A percentile compares a stretch with the other conserved stretches of the same genome.
phyloP scores from a whole-genome alignment of 169 alveolate species.

The Cryptosporidium canis region DNA sequence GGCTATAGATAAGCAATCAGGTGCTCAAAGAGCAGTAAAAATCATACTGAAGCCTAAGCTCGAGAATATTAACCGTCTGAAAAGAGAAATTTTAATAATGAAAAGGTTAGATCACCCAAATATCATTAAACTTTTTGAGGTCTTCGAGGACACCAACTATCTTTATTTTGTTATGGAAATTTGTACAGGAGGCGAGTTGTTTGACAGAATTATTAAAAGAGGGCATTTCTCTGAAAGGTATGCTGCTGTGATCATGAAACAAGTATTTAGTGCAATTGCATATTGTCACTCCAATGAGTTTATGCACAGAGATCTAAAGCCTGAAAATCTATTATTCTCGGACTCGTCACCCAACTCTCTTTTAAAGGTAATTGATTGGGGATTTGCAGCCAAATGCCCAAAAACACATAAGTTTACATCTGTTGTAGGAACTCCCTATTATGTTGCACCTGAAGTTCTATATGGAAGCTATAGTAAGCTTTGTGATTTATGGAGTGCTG shows the following conservation, averaged over 20 bases:
- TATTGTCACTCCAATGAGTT: constrained; percentile 90
- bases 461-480: constrained; percentile 90
- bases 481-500: constrained; percentile 95
- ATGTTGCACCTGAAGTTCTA: constrained; percentile 96
- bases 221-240: constrained; percentile 85
- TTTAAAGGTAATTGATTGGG: constrained; percentile 94
- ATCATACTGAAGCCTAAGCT: constrained; percentile 85
- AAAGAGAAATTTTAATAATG: constrained; percentile 89
- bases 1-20: constrained; percentile 86
- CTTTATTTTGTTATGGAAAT: constrained; percentile 70
- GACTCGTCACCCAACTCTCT: constrained; percentile 84
- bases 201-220: constrained; percentile 61
- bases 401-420: constrained; percentile 86
- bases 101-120: constrained; percentile 76
- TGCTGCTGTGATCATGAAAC: constrained; percentile 91
- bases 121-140: constrained; percentile 74
- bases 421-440: constrained; percentile 94
- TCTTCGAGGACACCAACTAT: constrained; percentile 62
- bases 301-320: constrained; percentile 90
- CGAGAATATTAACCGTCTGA: constrained; percentile 87
- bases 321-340: constrained; percentile 88
- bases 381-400: constrained; percentile 90
- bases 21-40: constrained; percentile 87
- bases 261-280: constrained; percentile 90
- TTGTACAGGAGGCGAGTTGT: constrained; percentile 74